phyloP scores from a whole-genome alignment of 2,329 filamentous ascomycete genomes.

The Calonectria pauciramosa region DNA sequence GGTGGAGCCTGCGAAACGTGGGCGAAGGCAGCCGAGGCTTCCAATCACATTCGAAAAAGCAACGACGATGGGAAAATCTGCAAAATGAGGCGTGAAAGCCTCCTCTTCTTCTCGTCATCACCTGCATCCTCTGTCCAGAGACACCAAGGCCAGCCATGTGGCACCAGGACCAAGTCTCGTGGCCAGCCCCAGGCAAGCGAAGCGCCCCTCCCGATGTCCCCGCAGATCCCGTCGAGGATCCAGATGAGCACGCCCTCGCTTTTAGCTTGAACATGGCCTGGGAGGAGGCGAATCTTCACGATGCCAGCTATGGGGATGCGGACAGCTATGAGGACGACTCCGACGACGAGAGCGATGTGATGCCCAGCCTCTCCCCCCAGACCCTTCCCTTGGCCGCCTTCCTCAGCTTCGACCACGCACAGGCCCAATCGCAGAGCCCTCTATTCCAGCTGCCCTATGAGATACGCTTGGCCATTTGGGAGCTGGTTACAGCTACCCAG shows the following conservation, averaged over 20 bases:
- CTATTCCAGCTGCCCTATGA: constrained; percentile 12
- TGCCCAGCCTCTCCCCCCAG: background rate
- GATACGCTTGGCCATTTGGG: constrained; percentile 12
- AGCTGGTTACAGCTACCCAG: background rate
- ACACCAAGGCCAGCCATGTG: background rate
- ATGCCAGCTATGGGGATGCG: background rate
- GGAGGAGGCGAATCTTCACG: too few species aligned
- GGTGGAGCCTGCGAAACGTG: constrained; percentile 1
- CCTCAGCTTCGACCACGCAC: background rate
- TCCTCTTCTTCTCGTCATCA: background rate
- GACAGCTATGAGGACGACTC: background rate
- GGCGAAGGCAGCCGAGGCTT: background rate
- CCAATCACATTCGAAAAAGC: background rate
- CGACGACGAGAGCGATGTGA: background rate
- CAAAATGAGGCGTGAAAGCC: background rate
- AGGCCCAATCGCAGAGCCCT: background rate
- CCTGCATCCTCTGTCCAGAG: background rate
- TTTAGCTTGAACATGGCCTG: background rate
- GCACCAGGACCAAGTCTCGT: background rate
- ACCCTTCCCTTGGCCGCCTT: constrained; percentile 6
- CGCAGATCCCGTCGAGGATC: background rate
- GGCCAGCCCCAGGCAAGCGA: background rate
- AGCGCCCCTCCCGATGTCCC: background rate
- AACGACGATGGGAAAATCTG: background rate
- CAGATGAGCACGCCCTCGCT: background rate